Evolutionary conservation across 164 flowering plant genomes (phyloP), one percentile per base, ranked within the genome.

Genomic region (Cinnamomum micranthum): DNA sequence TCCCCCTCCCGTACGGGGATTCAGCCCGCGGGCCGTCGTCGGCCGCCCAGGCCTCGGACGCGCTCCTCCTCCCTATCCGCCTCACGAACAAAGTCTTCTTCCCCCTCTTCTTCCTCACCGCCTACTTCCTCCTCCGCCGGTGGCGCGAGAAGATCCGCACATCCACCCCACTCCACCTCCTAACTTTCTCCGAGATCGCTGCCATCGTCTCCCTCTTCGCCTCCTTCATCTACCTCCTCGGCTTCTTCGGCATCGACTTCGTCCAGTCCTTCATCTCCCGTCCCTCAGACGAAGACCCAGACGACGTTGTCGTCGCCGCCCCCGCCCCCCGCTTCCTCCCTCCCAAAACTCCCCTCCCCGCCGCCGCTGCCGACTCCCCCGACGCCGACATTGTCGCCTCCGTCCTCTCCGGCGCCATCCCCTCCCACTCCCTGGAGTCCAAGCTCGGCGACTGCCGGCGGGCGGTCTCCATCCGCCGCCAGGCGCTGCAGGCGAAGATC

Each of bases 131-230:
- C 31, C 84, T 91, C 67, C 88, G 85, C 72, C 85, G 92, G 2
- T 91, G 95, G 95, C 87, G 95, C 15, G 95, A 91, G 74, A 91
- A 89, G 87, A 91, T 91, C 89, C 88, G 93, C 0, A 82, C 75
- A 28, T 81, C 86, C 59, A 85, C 85, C 10, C 96, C 93, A 14
- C 93, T 91, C 67, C 93, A 91, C 79, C 88, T 91, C 70, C 81
- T 90, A 24, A 84, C 87, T 22, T 74, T 88, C 70, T 78, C 89
- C 27, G 96, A 91, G 67, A 71, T 91, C 71, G 77, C 82, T 70
- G 93, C 92, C 76, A 81, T 91, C 63, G 81, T 91, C 50, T 78
- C 89, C 31, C 87, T 91, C 79, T 66, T 91, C 73, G 92, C 94
- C n/a, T 91, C 96, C 55, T 86, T 88, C 81, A 86, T 91, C 58